Percentiles rank a stretch among this genome's conserved stretches.
Conservation (phyloP, 2,329 filamentous ascomycete species). For the Nemania sp. region DNA sequence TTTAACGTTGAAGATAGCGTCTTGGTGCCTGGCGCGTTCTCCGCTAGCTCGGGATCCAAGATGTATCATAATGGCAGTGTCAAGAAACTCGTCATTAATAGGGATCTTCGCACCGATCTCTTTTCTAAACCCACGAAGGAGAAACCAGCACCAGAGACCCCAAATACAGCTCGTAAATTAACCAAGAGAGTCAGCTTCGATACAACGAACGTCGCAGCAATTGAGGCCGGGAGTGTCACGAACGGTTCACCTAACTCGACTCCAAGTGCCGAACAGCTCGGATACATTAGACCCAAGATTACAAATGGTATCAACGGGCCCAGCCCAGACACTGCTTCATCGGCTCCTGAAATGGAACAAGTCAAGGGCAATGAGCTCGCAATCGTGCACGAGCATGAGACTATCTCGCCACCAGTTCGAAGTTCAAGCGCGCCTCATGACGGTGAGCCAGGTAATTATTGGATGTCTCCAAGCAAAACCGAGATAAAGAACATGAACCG, state of each 20-base stretch:
- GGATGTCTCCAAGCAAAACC: constrained; percentile 81
- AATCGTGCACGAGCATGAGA: constrained; percentile 79
- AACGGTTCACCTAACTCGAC: constrained; percentile 60
- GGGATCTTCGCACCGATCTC: constrained; percentile 80
- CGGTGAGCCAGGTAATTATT: constrained; percentile 80
- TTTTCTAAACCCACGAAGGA: constrained; percentile 72
- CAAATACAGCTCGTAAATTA: constrained; percentile 65
- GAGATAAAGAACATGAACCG: constrained; percentile 84
- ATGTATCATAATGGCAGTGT: constrained; percentile 77
- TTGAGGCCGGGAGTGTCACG: constrained; percentile 57
- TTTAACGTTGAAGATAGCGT: constrained; percentile 89
- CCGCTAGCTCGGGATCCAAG: constrained; percentile 72
- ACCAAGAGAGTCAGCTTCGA: constrained; percentile 96
- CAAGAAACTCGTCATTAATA: constrained; percentile 94
- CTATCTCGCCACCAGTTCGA: constrained; percentile 51
- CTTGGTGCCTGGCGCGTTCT: constrained; percentile 86
- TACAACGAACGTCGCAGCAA: constrained; percentile 65
- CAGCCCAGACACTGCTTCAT: constrained; percentile 53
- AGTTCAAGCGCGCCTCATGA: constrained; percentile 52
- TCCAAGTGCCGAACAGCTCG: constrained; percentile 69
- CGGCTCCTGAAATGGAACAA: constrained; percentile 75
- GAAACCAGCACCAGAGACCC: constrained; percentile 56
- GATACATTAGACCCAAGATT: constrained; percentile 67
- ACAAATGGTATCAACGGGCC: constrained; percentile 59
- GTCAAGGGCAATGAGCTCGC: constrained; percentile 80